phyloP scores from a whole-genome alignment of 768 basidiomycete species.

The Serendipita vermifera region DNA sequence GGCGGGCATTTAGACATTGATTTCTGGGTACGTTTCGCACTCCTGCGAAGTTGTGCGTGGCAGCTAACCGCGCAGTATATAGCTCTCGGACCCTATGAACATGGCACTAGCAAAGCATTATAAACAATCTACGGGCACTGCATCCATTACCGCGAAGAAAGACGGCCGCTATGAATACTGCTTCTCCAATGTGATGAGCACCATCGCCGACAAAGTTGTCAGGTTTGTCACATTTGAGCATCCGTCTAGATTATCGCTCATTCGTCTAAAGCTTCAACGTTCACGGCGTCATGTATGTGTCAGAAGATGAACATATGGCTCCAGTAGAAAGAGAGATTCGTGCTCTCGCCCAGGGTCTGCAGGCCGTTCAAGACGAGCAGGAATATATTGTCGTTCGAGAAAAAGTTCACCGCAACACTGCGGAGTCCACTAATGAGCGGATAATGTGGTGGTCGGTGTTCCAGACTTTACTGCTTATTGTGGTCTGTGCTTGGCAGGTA shows the following conservation, averaged over 20 bases:
- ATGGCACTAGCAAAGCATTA: conserved; percentile 62
- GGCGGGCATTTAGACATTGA: conserved; percentile 96
- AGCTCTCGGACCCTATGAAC: conserved; percentile 73
- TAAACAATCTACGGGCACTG: conserved; percentile 78
- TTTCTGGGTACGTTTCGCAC: conserved; percentile 58
- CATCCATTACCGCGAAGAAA: conserved; percentile 71
- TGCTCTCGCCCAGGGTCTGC: conserved; percentile 60
- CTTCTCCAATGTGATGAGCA: conserved; percentile 98
- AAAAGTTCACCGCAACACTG: conserved; percentile 83
- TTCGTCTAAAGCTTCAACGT: conserved; percentile 72
- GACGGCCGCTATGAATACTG: conserved; percentile 91
- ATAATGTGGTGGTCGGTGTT: conserved; percentile 99
- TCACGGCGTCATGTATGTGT: conserved; percentile 89
- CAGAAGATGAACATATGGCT: conserved; percentile 81
- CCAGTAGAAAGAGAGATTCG: conserved; percentile 96
- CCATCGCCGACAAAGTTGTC: conserved; percentile 88
- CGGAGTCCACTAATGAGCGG: conserved; percentile 82
- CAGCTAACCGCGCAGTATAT: conserved; percentile 8
- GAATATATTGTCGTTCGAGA: conserved; percentile 97
- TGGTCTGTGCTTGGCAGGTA: conserved; percentile 92
- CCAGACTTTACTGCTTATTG: conserved; percentile 75
- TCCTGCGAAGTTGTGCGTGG: background rate
- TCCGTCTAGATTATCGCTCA: background rate
- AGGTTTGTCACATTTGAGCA: conserved; percentile 39
- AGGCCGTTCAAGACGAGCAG: conserved; percentile 93